phyloP scores from a whole-genome alignment of 2,329 filamentous ascomycete species.

The Talaromyces sp. region DNA sequence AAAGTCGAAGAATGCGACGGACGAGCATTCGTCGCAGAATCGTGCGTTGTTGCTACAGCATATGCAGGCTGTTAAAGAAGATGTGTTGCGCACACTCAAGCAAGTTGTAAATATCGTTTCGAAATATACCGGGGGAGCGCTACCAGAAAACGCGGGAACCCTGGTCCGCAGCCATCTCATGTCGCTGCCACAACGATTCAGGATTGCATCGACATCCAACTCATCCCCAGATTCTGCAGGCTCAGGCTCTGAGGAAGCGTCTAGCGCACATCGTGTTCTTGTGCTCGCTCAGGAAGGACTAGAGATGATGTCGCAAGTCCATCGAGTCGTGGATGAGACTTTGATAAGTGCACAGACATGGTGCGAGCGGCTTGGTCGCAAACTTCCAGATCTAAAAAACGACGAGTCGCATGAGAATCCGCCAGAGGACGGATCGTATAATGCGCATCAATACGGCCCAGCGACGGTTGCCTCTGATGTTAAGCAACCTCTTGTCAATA shows the following conservation, averaged over 20 bases:
- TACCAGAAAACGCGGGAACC: conserved; percentile 81
- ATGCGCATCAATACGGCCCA: conserved; percentile 1
- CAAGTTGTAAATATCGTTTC: conserved; percentile 80
- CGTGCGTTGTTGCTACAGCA: conserved; percentile 49
- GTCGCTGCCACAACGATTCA: conserved; percentile 78
- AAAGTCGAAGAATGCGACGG: conserved; percentile 27
- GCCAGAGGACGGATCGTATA: conserved; percentile 28
- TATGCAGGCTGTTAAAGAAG: conserved; percentile 20
- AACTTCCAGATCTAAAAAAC: conserved; percentile 32
- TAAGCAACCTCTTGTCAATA: conserved; percentile 15
- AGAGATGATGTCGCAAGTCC: conserved; percentile 92
- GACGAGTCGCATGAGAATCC: conserved; percentile 20
- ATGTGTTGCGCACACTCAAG: conserved; percentile 51
- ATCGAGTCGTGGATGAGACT: conserved; percentile 79
- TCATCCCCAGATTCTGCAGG: conserved; percentile 32
- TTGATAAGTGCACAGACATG: conserved; percentile 87
- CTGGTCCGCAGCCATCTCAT: conserved; percentile 81
- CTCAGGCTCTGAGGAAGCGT: conserved; percentile 45
- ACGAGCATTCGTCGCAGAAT: conserved; percentile 36
- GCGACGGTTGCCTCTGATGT: conserved; percentile 10
- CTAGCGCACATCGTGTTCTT: conserved; percentile 69
- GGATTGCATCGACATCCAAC: conserved; percentile 59
- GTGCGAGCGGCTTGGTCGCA: conserved; percentile 71
- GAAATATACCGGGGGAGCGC: conserved; percentile 82
- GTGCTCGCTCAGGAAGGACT: conserved; percentile 85